Evolutionary conservation across 192 early-diverging fungal species (phyloP).

Genomic region (Helicostylum pulchrum): DNA sequence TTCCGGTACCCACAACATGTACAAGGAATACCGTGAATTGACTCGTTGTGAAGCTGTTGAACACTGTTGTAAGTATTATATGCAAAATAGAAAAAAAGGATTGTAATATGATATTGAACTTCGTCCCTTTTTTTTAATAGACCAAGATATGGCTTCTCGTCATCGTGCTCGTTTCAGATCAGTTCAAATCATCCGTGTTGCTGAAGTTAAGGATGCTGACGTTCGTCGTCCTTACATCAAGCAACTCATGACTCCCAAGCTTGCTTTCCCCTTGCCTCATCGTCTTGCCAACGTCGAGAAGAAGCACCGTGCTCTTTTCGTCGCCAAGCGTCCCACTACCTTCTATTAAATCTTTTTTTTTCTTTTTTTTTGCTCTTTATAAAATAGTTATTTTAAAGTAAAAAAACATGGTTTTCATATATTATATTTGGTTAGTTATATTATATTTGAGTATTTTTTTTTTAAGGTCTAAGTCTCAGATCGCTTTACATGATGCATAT

Average conservation of each 20-base stretch:
- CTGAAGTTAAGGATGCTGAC: conserved; percentile 81
- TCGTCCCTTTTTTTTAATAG: neutral
- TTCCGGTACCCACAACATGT: conserved; percentile 99
- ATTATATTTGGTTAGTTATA: too few relatives aligned
- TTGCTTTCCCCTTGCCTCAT: conserved; percentile 99
- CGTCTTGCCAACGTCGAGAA: conserved; percentile 83
- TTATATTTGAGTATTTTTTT: too few relatives aligned
- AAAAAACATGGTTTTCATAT: too few relatives aligned
- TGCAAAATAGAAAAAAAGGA: too few relatives aligned
- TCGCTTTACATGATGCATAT: too few relatives aligned
- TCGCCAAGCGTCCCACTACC: conserved; percentile 92
- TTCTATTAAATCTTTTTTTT: conserved; percentile 61
- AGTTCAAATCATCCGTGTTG: conserved; percentile 99
- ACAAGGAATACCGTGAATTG: conserved; percentile 99
- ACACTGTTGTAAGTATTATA: conserved; percentile 46
- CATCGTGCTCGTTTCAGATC: conserved; percentile 97
- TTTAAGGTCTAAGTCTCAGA: too few relatives aligned
- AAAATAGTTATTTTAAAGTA: too few relatives aligned
- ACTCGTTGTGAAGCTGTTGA: conserved; percentile 73
- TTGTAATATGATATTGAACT: neutral
- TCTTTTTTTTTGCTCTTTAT: too few relatives aligned
- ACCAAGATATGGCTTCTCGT: conserved; percentile 98
- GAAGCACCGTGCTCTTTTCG: conserved; percentile 78
- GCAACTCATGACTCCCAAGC: conserved; percentile 84
- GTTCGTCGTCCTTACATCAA: conserved; percentile 97